phyloP scores from a whole-genome alignment of 305 asterid genomes.

The Fraxinus latifolia region DNA sequence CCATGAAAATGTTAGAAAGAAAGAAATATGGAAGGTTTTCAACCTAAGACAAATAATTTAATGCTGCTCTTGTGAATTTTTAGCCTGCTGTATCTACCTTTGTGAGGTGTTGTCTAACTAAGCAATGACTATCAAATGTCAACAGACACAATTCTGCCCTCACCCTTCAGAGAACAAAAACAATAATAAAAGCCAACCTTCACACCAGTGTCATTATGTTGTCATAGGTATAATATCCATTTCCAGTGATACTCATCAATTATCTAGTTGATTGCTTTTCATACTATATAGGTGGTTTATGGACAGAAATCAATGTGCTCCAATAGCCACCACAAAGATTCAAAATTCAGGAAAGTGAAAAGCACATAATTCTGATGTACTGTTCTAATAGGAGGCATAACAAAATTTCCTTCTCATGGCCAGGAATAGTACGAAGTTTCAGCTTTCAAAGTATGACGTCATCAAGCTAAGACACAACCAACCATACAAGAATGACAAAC shows the following conservation, averaged over 20 bases:
- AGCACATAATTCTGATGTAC: background rate
- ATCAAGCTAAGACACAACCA: background rate
- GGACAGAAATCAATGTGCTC: background rate
- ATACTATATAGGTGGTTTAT: background rate
- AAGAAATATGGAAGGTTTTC: constrained; percentile 16
- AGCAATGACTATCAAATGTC: background rate
- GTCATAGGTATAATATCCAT: background rate
- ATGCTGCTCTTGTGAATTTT: constrained; percentile 4
- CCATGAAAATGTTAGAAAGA: constrained; percentile 18
- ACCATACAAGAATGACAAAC: background rate
- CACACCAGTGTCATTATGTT: background rate
- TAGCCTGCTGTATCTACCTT: constrained; percentile 2
- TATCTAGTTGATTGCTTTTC: background rate
- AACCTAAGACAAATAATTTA: constrained; percentile 14
- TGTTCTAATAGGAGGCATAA: background rate
- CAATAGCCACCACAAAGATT: background rate
- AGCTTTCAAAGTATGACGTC: background rate
- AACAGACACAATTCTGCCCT: background rate
- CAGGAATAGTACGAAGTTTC: background rate
- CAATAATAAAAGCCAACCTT: background rate
- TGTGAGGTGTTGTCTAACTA: background rate
- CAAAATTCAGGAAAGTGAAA: background rate
- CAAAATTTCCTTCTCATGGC: background rate
- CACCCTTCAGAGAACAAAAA: background rate
- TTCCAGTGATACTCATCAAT: background rate